A percentile compares a stretch with the other conserved stretches of the same genome.
Conservation (phyloP, 2,329 filamentous ascomycete species). For the Cladobotryum protrusum region DNA sequence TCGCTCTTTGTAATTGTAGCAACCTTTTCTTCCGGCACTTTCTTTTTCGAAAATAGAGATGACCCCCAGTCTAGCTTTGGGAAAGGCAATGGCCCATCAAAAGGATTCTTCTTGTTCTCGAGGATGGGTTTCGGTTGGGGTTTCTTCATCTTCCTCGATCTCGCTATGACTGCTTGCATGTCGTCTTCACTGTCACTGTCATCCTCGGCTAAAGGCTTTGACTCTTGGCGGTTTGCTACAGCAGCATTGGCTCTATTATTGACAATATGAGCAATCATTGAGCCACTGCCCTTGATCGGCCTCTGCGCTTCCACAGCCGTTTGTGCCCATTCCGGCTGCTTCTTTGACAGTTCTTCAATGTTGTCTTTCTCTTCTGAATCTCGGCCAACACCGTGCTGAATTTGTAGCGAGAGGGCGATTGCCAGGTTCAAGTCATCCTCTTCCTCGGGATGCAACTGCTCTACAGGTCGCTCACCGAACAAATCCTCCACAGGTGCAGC, state of each 20-base stretch:
- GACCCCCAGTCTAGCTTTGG: constrained; percentile 73
- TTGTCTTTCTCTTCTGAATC: constrained; percentile 35
- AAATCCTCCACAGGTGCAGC: constrained; percentile 13
- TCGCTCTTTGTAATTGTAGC: constrained; percentile 15
- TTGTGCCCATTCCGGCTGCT: constrained; percentile 49
- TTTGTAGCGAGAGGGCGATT: constrained; percentile 77
- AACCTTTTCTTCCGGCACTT: constrained; percentile 18
- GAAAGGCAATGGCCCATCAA: constrained; percentile 82
- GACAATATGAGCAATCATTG: constrained; percentile 65
- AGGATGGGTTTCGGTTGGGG: constrained; percentile 31
- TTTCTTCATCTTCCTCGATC: constrained; percentile 57
- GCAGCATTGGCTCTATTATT: constrained; percentile 65
- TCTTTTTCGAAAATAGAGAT: constrained; percentile 46
- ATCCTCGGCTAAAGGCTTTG: not conserved
- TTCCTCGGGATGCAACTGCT: constrained; percentile 33
- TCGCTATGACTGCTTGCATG: constrained; percentile 67
- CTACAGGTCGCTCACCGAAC: constrained; percentile 27
- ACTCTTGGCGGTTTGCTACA: constrained; percentile 37
- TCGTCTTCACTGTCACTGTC: constrained; percentile 75
- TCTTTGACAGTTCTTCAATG: constrained; percentile 44
- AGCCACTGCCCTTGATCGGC: constrained; percentile 47
- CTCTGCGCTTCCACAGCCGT: constrained; percentile 43
- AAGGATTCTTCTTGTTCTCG: constrained; percentile 54
- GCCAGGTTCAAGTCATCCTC: constrained; percentile 66
- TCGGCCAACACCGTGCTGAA: constrained; percentile 42